Evolutionary conservation across 2,329 filamentous ascomycete species (phyloP).

Genomic region (Paecilomyces sp.): DNA sequence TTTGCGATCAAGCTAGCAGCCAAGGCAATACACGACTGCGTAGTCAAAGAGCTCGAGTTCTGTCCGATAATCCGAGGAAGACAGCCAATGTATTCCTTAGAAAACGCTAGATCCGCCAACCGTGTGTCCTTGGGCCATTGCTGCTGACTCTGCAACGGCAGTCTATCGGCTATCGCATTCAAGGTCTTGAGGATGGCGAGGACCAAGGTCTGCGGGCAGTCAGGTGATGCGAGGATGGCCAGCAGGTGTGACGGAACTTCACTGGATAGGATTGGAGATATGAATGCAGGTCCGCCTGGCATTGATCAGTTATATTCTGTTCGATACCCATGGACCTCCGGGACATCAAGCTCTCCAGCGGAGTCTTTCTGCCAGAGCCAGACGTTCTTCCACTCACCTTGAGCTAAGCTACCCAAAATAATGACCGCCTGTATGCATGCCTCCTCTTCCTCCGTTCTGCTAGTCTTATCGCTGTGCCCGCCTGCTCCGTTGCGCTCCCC

Average conservation of each 20-base stretch:
- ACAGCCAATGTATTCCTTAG: slow-evolving; percentile 52
- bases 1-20: slow-evolving; percentile 47
- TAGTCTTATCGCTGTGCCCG: slow-evolving; percentile 16
- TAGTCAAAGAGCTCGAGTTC: slow-evolving; percentile 43
- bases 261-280: slow-evolving; percentile 64
- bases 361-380: background rate
- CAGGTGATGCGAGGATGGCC: slow-evolving; percentile 58
- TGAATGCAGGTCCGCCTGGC: slow-evolving; percentile 70
- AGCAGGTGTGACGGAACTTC: slow-evolving; percentile 64
- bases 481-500: slow-evolving; percentile 20
- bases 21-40: slow-evolving; percentile 43
- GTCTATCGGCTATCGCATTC: slow-evolving; percentile 62
- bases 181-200: slow-evolving; percentile 68
- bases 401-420: slow-evolving; percentile 76
- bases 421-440: slow-evolving; percentile 72
- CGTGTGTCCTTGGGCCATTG: slow-evolving; percentile 42
- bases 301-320: slow-evolving; percentile 11
- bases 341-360: background rate
- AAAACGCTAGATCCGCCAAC: slow-evolving; percentile 61
- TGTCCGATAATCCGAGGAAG: slow-evolving; percentile 61
- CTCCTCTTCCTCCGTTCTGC: slow-evolving; percentile 56
- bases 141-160: slow-evolving; percentile 48
- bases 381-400: slow-evolving; percentile 50
- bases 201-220: slow-evolving; percentile 59
- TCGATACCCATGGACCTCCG: background rate